A percentile compares a stretch with the other conserved stretches of the same genome.
Evolutionary conservation across 2,329 filamentous ascomycete species (phyloP).

Genomic region (Aspergillus novoparasiticus): DNA sequence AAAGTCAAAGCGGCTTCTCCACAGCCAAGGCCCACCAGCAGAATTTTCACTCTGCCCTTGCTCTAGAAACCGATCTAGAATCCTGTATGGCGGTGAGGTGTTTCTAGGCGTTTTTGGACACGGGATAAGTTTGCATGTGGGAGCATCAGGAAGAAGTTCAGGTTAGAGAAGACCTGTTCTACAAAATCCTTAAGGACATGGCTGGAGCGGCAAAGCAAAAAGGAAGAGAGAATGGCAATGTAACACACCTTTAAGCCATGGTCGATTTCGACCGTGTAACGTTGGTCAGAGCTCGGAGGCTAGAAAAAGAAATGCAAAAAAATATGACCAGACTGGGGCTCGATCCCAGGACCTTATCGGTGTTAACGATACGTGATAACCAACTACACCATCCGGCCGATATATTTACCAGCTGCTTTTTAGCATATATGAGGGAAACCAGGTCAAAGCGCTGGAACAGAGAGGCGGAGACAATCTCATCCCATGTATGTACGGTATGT

Average conservation of each 20-base stretch:
- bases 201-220: neutral
- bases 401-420: neutral
- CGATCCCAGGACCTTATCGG: constrained; percentile 6
- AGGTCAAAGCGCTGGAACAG: no score
- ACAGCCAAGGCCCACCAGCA: constrained; percentile 19
- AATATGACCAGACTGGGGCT: constrained; percentile 2
- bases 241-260: neutral
- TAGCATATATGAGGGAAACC: neutral
- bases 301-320: neutral
- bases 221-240: neutral
- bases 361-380: constrained; percentile 7
- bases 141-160: neutral
- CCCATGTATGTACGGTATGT: constrained; percentile 1
- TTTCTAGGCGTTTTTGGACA: neutral
- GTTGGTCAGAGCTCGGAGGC: neutral
- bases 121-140: neutral
- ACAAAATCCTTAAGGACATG: neutral
- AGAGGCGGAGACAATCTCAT: neutral
- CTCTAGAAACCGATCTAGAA: constrained; percentile 18
- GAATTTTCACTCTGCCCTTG: constrained; percentile 26
- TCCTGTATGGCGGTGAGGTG: neutral
- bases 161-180: neutral
- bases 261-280: neutral
- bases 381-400: constrained; percentile 7
- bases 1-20: constrained; percentile 11